A percentile compares a stretch with the other conserved stretches of the same genome.
Evolutionary conservation across 306 rosid species (phyloP).

Genomic region (Oxytropis ochrocephala): DNA sequence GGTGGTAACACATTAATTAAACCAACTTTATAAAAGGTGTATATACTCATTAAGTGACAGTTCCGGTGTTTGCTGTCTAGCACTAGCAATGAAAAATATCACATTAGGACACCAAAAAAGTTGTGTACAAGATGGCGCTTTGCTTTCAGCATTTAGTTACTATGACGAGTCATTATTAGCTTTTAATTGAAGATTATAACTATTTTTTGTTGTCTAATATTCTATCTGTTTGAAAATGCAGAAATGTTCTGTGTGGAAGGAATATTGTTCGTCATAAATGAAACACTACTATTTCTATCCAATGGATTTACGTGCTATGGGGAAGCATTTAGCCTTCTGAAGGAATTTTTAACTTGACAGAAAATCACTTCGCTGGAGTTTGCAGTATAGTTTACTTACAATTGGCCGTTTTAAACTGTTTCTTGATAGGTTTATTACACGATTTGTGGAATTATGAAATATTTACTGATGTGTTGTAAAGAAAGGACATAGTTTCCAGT

Average conservation of each 20-base stretch:
- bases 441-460: not conserved
- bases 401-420: not conserved
- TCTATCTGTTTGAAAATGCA: conserved; percentile 32
- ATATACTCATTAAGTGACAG: not conserved
- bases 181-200: not conserved
- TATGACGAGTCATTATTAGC: not conserved
- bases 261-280: conserved; percentile 48
- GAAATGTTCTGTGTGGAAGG: conserved; percentile 58
- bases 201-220: not conserved
- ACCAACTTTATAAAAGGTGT: not conserved
- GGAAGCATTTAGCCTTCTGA: conserved; percentile 1
- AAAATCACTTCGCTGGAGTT: conserved; percentile 2
- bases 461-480: conserved; percentile 30
- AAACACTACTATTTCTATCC: conserved; percentile 9
- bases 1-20: conserved; percentile 2
- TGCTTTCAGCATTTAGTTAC: not conserved
- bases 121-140: not conserved
- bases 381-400: conserved; percentile 13
- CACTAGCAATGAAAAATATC: not conserved
- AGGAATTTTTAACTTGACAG: conserved; percentile 8
- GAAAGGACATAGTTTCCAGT: not conserved
- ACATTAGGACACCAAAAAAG: not conserved
- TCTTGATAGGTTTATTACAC: not conserved
- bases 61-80: not conserved
- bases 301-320: not conserved